These are phyloP conservation scores for Dipsacomyces acuminosporus DNA, from an alignment of 371 early-diverging fungal species.

Conservation along the genomic window DNA sequence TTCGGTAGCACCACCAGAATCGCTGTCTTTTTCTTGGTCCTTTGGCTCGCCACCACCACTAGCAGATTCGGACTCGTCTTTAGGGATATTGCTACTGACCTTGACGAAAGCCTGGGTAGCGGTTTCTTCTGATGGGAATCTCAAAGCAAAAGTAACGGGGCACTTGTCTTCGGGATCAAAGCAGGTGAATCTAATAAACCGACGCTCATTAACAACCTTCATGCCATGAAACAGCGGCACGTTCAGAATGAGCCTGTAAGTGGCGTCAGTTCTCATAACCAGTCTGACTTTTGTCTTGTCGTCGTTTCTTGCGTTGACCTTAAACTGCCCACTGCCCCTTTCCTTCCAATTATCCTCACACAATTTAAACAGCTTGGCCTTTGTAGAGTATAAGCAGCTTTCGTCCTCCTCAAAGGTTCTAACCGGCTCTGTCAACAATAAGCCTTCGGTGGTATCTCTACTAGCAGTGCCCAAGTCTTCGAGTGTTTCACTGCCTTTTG, in stretches of 20 bases:
- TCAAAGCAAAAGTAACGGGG: constrained; percentile 51
- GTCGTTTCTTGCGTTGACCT: constrained; percentile 30
- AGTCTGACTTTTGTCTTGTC: constrained; percentile 39
- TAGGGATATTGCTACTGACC: constrained; percentile 9
- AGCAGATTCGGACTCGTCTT: neutral
- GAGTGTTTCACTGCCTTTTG: constrained; percentile 26
- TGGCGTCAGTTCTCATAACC: constrained; percentile 62
- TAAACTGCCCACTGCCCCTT: constrained; percentile 41
- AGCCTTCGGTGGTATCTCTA: too few relatives aligned
- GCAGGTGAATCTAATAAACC: constrained; percentile 55
- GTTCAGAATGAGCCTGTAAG: constrained; percentile 58
- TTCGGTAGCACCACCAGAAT: neutral
- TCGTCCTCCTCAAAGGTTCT: constrained; percentile 43
- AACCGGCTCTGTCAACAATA: too few relatives aligned
- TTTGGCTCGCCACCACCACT: neutral
- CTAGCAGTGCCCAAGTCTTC: too few relatives aligned
- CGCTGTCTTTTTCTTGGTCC: neutral
- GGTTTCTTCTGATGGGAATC: constrained; percentile 27
- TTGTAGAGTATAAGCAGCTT: constrained; percentile 29
- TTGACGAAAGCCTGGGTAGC: constrained; percentile 16
- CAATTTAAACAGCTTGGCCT: constrained; percentile 36
- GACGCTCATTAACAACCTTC: constrained; percentile 53
- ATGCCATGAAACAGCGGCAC: constrained; percentile 53
- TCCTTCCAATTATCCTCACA: constrained; percentile 33
- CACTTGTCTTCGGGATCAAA: constrained; percentile 46